Evolutionary conservation across 2,329 filamentous ascomycete species (phyloP), one percentile per base, ranked within the genome.

Genomic region (Sporothrix luriei): DNA sequence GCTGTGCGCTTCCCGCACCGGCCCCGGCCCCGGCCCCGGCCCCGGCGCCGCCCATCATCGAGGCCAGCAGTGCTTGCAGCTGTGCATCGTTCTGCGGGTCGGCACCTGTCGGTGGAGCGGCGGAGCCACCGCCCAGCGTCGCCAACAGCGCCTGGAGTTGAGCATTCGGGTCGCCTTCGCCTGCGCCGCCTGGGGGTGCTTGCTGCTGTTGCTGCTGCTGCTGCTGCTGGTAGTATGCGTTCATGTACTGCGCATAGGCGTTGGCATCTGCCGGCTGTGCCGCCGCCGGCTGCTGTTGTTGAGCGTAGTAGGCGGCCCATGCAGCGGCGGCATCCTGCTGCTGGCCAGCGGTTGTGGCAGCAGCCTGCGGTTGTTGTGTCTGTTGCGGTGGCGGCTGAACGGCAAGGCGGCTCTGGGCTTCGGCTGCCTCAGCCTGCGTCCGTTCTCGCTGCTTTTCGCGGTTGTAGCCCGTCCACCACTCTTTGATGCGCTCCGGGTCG

Each of bases 401-500:
- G 21, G 57, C 57, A 62, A 24, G n/a, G 40, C 57, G 57, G 33
- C 2, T 43, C 21, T 62, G 57, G 5, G 19, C 13, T 48, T 62
- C 48, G 29, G 52, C 80, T 1, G 80, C 78, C 38, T 78, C 78
- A 65, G 76, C 79, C 68, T 80, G 80, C 10, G 61, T 82, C 78
- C 59, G 79, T 51, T 70, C 54, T 13, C 72, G 73, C 68, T 75
- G 73, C 48, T 77, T 76, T 61, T 81, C 79, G 55, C 76, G 76
- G 48, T 77, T 75, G 71, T 82, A 83, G 0, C 84, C 84, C 13
- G 81, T 76, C 78, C 82, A 83, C 85, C 86, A 88, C 72, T 85
- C 82, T 11, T 82, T 81, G 0, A 83, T 78, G 71, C 81, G 81
- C 43, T 82, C 82, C 2, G 81, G 76, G 43, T 84, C 80, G 26